These are phyloP conservation scores for Sugiyamaella xylanicola DNA, from an alignment of 1,139 yeast genomes.

Conservation along the genomic window DNA sequence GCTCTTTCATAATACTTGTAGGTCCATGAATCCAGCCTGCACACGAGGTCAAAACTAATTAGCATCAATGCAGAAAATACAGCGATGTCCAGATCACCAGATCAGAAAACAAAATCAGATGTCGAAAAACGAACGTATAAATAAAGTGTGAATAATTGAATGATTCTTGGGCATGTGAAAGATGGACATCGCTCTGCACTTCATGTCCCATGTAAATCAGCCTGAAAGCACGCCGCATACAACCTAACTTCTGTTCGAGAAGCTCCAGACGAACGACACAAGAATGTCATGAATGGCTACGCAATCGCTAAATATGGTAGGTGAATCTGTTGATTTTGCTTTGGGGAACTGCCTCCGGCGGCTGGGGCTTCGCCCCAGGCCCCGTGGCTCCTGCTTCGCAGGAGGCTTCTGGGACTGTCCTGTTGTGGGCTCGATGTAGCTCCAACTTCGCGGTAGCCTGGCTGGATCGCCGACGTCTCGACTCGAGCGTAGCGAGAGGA, in stretches of 20 bases:
- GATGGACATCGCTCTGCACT: background rate
- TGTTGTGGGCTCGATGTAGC: too few relatives aligned
- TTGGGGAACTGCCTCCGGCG: background rate
- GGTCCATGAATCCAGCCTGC: background rate
- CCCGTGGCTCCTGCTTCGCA: background rate
- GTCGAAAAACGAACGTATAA: background rate
- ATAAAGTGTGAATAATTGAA: too few relatives aligned
- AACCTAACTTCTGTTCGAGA: background rate
- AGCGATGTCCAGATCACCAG: background rate
- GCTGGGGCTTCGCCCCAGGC: background rate
- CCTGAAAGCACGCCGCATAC: background rate
- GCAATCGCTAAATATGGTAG: conserved; percentile 2
- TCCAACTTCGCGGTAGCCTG: too few relatives aligned
- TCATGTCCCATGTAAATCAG: background rate
- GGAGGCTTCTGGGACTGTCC: background rate
- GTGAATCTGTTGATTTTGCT: too few relatives aligned
- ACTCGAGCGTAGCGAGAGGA: background rate
- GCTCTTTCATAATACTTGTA: background rate
- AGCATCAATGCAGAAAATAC: background rate
- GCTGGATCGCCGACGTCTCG: too few relatives aligned
- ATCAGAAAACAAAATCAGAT: background rate
- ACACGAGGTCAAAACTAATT: too few relatives aligned
- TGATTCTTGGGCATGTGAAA: background rate
- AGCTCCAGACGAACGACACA: background rate
- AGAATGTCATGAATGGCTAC: background rate